Percentiles rank a stretch among this genome's conserved stretches.
Conservation (phyloP, 2,329 filamentous ascomycete species). For the Periglandula ipomoeae region DNA sequence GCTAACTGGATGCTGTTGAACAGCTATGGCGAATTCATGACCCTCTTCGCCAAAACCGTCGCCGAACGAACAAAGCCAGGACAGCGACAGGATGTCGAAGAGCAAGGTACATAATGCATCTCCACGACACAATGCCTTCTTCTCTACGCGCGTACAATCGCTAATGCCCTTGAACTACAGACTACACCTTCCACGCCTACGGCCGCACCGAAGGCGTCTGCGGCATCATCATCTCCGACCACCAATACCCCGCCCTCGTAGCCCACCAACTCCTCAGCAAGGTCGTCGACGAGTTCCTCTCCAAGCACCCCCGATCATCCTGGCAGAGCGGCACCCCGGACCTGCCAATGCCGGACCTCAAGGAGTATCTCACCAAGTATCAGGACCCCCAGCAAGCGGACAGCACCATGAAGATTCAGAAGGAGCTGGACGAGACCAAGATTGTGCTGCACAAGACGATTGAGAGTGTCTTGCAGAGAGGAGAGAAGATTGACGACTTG, state of each 20-base stretch:
- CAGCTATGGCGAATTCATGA: conserved; percentile 60
- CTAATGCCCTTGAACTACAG: conserved; percentile 18
- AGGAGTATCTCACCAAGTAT: conserved; percentile 65
- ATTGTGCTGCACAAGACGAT: conserved; percentile 96
- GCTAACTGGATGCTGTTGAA: conserved; percentile 6
- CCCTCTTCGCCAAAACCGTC: conserved; percentile 76
- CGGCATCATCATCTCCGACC: conserved; percentile 69
- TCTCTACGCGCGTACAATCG: background rate
- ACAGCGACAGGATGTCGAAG: conserved; percentile 76
- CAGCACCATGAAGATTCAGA: conserved; percentile 91
- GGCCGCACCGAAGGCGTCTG: conserved; percentile 64
- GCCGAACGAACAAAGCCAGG: conserved; percentile 77
- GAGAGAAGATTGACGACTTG: conserved; percentile 92
- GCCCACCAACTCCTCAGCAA: conserved; percentile 84
- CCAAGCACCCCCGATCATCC: conserved; percentile 60
- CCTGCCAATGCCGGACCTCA: conserved; percentile 62
- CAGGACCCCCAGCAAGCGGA: conserved; percentile 85
- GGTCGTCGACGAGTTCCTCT: conserved; percentile 77
- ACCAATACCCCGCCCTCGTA: conserved; percentile 66
- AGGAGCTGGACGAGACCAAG: conserved; percentile 95
- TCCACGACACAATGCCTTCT: no score
- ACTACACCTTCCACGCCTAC: conserved; percentile 72
- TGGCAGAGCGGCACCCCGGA: conserved; percentile 49
- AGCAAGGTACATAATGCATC: conserved; percentile 52
- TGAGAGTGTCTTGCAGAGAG: conserved; percentile 74